Evolutionary conservation across 306 rosid genomes (phyloP).

Genomic region (Prunus armeniaca): DNA sequence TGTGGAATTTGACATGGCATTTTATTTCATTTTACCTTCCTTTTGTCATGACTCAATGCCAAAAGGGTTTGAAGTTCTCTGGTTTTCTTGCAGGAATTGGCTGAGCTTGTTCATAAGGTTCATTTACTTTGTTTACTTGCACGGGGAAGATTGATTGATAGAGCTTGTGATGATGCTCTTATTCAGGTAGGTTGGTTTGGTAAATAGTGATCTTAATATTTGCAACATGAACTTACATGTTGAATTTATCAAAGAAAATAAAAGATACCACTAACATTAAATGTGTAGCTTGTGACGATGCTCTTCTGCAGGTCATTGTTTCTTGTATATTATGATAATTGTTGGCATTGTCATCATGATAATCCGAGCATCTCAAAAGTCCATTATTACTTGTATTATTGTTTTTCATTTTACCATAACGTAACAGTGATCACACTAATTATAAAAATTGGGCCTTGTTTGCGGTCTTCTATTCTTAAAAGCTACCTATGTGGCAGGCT

Average conservation of each 20-base stretch:
- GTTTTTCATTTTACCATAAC: background rate
- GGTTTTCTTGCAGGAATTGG: slow-evolving; percentile 48
- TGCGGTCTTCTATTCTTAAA: background rate
- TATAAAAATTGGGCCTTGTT: background rate
- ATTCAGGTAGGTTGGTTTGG: slow-evolving; percentile 58
- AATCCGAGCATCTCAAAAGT: background rate
- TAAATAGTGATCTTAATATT: background rate
- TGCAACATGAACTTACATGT: background rate
- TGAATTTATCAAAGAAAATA: background rate
- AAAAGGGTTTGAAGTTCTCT: slow-evolving; percentile 2
- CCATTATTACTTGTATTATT: background rate
- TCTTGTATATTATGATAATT: background rate
- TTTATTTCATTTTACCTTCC: slow-evolving; percentile 22
- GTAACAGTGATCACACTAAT: background rate
- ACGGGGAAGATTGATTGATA: slow-evolving; percentile 85
- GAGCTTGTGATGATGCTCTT: slow-evolving; percentile 79
- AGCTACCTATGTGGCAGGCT: slow-evolving; percentile 52
- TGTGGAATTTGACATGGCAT: slow-evolving; percentile 18
- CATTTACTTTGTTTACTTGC: slow-evolving; percentile 93
- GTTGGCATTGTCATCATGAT: background rate
- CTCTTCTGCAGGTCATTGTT: slow-evolving; percentile 58
- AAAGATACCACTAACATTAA: background rate
- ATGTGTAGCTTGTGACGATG: slow-evolving; percentile 58
- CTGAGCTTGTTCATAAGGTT: slow-evolving; percentile 85
- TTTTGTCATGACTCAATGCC: slow-evolving; percentile 13